Percentiles rank a stretch among this genome's conserved stretches.
Evolutionary conservation across 164 flowering plant genomes (phyloP).

Genomic region (Stephania cephalantha): DNA sequence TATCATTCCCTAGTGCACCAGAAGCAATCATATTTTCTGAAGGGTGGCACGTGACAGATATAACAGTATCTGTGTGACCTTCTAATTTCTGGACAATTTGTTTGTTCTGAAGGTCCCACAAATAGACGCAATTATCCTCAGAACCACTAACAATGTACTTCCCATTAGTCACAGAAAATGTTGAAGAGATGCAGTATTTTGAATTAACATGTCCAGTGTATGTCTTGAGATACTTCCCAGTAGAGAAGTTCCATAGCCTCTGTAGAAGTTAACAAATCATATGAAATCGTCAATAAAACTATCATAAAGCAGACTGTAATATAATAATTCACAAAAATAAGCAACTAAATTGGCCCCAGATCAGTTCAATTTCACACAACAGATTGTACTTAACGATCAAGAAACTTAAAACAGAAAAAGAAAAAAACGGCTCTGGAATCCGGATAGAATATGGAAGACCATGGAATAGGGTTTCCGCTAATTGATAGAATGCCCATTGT

Average conservation of each 20-base stretch:
- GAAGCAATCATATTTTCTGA: slow-evolving; percentile 82
- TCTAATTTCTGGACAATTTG: slow-evolving; percentile 80
- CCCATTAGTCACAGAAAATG: slow-evolving; percentile 79
- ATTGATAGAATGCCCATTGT: not conserved
- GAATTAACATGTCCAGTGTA: slow-evolving; percentile 83
- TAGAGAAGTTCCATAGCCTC: slow-evolving; percentile 86
- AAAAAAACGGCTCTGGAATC: not conserved
- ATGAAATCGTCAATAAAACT: slow-evolving; percentile 3
- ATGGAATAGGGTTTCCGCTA: not conserved
- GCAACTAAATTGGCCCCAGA: too few relatives aligned
- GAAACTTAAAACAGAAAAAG: not conserved
- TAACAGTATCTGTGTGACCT: slow-evolving; percentile 77
- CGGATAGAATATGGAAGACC: not conserved
- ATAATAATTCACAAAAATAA: not conserved
- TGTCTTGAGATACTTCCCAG: slow-evolving; percentile 89
- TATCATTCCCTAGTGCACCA: slow-evolving; percentile 72
- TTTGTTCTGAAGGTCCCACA: slow-evolving; percentile 91
- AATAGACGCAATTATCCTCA: slow-evolving; percentile 71
- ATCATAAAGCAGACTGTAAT: not conserved
- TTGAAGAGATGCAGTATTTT: slow-evolving; percentile 65
- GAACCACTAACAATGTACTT: slow-evolving; percentile 87
- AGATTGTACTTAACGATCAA: not conserved
- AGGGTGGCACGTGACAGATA: slow-evolving; percentile 85
- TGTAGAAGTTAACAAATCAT: slow-evolving; percentile 27
- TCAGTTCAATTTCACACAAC: not conserved